Evolutionary conservation across 2,329 filamentous ascomycete genomes (phyloP), one percentile per base, ranked within the genome.

Genomic region (Sphaerulina vaccinii): DNA sequence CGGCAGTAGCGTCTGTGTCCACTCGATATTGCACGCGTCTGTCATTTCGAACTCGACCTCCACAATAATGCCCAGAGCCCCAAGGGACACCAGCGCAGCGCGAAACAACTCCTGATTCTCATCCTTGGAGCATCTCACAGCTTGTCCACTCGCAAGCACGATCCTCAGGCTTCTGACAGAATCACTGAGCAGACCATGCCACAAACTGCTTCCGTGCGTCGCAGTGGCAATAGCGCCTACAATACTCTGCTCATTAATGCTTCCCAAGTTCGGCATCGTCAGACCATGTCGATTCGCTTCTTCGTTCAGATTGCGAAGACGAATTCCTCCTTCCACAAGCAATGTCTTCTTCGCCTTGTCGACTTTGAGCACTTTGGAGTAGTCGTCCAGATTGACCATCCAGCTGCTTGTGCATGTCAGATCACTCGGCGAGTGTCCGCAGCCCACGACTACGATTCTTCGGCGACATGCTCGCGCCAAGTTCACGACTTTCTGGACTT

Each of bases 171-270:
- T 80, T 16, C 84, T 73, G 18, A 97, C 81, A 50, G 83, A 84
- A 66, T 95, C 86, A 0, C 88, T 92, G 56, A 99, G 76, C 57
- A 96, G 78, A 1, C 92, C 92, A 71, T 97, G 90, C 27, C 74
- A 77, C 53, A 95, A 75, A 49, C 88, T 93, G 64, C 88, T 95
- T 37, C 93, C 93, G 69, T 99, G 93, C 0, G 93, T 97, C 13
- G 88, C 91, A 0, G 93, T 99, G 16, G 88, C 85, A 55, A 97
- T 95, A 11, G 90, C 91, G 22, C 93, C 93, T 1, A 89, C 90
- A 56, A 97, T 85, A 52, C 88, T 93, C 76, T 99, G 93, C 63
- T 90, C 83, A 69, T 96, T 90, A 71, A 99, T 99, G 69, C 90
- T 96, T 29, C 93, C 93, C 39, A 97, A 76, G 68, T 95, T 96